Base-by-base conservation (phyloP, 1,284 basidiomycete species). In the Porodaedalea pini region DNA sequence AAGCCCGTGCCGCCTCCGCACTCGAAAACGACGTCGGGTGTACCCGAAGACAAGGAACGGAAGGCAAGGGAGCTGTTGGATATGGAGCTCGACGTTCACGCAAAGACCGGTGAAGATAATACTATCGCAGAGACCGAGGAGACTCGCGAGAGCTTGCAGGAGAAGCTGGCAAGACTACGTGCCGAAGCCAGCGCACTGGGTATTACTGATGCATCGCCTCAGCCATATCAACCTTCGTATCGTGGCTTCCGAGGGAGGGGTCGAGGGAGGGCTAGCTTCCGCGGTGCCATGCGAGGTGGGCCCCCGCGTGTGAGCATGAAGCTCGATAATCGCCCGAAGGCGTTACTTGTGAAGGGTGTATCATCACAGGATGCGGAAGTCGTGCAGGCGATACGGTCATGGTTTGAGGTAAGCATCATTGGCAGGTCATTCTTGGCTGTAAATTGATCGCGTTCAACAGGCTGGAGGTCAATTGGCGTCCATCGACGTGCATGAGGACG, bases 301-400 rank as follows among this genome's bases (percentile, higher is more conserved):
- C 66, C 65, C 19, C 75, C 81, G 36, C 76, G 81, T 13, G 77
- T 85, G 51, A 74, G 73, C 2, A 90, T 96, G 85, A 88, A 89
- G 64, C 81, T 98, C 23, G 94, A 98, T 72, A 94, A 96, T 66
- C 84, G 94, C 17, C 90, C 94, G 3, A 91, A 87, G 71, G 86
- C 83, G 67, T 73, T 98, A 29, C 71, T 89, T 43, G 75, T 97
- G 37, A 86, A 90, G 63, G 90, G 86, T 37, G 81, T 82, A 0
- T 66, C 74, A 0, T 43, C 61, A 1, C 66, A 63, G 1, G 74
- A 73, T 31, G 74, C 75, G 23, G 82, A 82, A 36, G 75, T 74
- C 53, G 65, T 79, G 47, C 82, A 85, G 62, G 78, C 82, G 23
- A 76, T 93, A 54, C 82, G 81, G 61, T 84, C 89, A 62, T 95